A percentile compares a stretch with the other conserved stretches of the same genome.
Evolutionary conservation across 108 stramenopile genomes (phyloP).

Genomic region (Phaeodactylum tricornutum): DNA sequence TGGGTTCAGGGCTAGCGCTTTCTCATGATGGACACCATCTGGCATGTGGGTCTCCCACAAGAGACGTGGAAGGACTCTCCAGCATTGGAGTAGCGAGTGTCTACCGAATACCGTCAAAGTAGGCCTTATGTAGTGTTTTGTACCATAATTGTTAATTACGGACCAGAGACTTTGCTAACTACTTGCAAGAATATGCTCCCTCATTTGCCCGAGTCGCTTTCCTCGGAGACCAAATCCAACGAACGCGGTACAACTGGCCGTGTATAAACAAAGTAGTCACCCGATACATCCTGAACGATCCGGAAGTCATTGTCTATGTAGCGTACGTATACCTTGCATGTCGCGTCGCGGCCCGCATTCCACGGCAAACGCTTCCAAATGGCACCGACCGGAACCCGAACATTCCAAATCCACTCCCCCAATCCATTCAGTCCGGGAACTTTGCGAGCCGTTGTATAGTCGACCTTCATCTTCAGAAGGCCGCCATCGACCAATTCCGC

Average conservation of each 20-base stretch:
- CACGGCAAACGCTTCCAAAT: slow-evolving; percentile 82
- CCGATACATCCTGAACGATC: slow-evolving; percentile 67
- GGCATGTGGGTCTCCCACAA: too few relatives aligned
- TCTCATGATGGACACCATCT: too few relatives aligned
- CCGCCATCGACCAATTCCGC: slow-evolving; percentile 41
- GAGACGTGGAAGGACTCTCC: too few relatives aligned
- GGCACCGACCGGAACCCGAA: slow-evolving; percentile 77
- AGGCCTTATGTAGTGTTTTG: too few relatives aligned
- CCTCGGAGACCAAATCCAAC: slow-evolving; percentile 20
- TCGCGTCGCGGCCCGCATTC: slow-evolving; percentile 66
- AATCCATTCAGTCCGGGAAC: slow-evolving; percentile 68
- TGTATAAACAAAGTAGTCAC: slow-evolving; percentile 79
- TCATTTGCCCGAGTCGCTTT: not conserved
- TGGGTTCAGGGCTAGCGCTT: too few relatives aligned
- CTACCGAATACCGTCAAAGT: too few relatives aligned
- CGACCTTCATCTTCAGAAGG: slow-evolving; percentile 63
- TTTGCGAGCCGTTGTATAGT: slow-evolving; percentile 70
- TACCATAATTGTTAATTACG: too few relatives aligned
- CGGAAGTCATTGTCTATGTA: slow-evolving; percentile 78
- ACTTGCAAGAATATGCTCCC: too few relatives aligned
- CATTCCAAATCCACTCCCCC: slow-evolving; percentile 76
- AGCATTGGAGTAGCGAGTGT: too few relatives aligned
- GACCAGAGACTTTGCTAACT: too few relatives aligned
- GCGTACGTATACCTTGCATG: slow-evolving; percentile 54
- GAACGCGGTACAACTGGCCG: slow-evolving; percentile 62